phyloP scores from a whole-genome alignment of 2,329 filamentous ascomycete species.

The Epichloe gansuensis region DNA sequence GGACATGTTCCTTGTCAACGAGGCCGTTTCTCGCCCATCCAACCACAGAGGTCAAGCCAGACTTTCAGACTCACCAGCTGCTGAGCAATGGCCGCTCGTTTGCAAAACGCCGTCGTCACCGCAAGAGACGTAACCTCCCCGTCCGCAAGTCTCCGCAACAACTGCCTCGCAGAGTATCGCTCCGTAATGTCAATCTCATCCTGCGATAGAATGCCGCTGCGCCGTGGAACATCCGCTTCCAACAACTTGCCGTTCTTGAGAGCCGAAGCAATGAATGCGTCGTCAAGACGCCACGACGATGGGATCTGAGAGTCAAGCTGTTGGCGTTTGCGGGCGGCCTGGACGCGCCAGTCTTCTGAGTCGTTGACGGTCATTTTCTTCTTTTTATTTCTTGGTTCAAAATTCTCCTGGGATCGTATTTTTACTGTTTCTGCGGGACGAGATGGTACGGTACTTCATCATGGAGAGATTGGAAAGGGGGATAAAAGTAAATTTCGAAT shows the following conservation, averaged over 20 bases:
- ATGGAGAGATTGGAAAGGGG: too few species aligned
- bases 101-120: constrained; percentile 23
- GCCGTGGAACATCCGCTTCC: constrained; percentile 8
- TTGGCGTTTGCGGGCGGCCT: neutral
- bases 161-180: constrained; percentile 22
- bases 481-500: too few species aligned
- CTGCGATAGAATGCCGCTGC: constrained; percentile 25
- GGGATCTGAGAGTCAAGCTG: constrained; percentile 2
- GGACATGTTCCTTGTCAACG: too few species aligned
- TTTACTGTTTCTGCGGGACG: neutral
- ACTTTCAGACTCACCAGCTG: constrained; percentile 13
- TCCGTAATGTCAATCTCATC: constrained; percentile 33
- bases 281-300: constrained; percentile 4
- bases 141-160: constrained; percentile 23
- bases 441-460: too few species aligned
- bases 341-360: constrained; percentile 1
- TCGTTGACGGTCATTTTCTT: neutral
- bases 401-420: too few species aligned
- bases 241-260: neutral
- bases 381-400: neutral
- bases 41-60: too few species aligned
- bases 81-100: constrained; percentile 17
- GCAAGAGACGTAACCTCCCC: constrained; percentile 20
- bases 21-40: too few species aligned
- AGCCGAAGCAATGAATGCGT: neutral